Evolutionary conservation across 306 rosid species (phyloP), one percentile per base, ranked within the genome.

Genomic region (Phaseolus lunatus): DNA sequence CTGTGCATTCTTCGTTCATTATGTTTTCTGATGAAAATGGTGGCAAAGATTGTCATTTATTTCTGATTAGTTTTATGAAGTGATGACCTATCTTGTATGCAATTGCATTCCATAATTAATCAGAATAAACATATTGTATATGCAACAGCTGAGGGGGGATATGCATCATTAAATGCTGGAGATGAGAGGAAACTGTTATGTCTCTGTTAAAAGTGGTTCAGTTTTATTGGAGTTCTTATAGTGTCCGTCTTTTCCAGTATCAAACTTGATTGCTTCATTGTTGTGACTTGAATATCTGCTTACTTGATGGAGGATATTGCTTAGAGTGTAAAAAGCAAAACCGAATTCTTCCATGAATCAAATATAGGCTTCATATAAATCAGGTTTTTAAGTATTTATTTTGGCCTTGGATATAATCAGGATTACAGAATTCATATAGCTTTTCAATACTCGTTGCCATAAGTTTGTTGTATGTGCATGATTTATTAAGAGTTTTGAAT

Each of bases 1-100:
- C 29, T 72, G 76, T 80, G 64, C 33, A 41, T 75, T 74, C 7
- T 63, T 57, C 29, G 39, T 64, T 82, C 70, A 62, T 29, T 31
- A 53, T 61, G 44, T 64, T 77, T 70, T 19, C 20, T 31, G 49
- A n/a, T 70, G 68, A 44, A 58, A 39, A 48, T 35, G 19, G 35
- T 61, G 50, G 52, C 41, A 14, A 24, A 24, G 9, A 43, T 57
- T 80, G 59, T 66, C 44, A 35, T 9, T 59, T 58, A 57, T 72
- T 67, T 67, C 53, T 72, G 62, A 69, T 70, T 69, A 71, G 53
- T 45, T 84, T 62, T 27, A 18, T 67, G 56, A 41, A 12, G 67
- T 61, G 73, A 15, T 24, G 69, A 27, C 74, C 26, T 23, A 23
- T 33, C 37, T 79, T 22, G 9, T 67, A 19, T 41, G 69, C 37